These are phyloP conservation scores for Ustilago sp. DNA, from an alignment of 1,284 basidiomycete genomes.

Conservation along the genomic window DNA sequence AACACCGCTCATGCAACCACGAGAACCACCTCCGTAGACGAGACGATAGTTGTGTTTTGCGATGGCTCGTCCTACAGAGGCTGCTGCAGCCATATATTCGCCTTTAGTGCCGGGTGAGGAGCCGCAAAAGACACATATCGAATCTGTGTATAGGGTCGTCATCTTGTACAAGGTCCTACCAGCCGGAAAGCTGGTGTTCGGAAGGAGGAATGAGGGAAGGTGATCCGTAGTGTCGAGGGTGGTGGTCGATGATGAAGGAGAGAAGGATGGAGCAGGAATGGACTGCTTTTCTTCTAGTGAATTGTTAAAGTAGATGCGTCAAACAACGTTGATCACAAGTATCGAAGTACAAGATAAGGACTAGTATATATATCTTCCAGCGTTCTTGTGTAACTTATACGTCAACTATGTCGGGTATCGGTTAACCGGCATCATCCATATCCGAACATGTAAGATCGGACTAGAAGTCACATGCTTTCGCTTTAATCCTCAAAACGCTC, in stretches of 20 bases:
- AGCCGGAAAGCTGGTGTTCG: background rate
- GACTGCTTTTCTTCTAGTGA: too few species aligned
- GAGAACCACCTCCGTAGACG: slow-evolving; percentile 86
- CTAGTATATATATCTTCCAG: too few species aligned
- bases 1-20: slow-evolving; percentile 87
- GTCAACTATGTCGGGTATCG: too few species aligned
- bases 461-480: too few species aligned
- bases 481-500: too few species aligned
- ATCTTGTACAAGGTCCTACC: slow-evolving; percentile 7
- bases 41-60: slow-evolving; percentile 77
- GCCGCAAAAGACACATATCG: slow-evolving; percentile 70
- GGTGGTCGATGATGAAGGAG: background rate
- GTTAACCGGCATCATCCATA: too few species aligned
- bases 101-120: slow-evolving; percentile 61
- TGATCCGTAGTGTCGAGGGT: background rate
- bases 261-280: background rate
- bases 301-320: too few species aligned
- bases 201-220: background rate
- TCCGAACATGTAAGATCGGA: too few species aligned
- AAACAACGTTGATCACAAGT: too few species aligned
- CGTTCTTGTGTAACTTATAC: too few species aligned
- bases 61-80: slow-evolving; percentile 81
- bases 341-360: too few species aligned
- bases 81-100: slow-evolving; percentile 54
- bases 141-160: slow-evolving; percentile 37